Evolutionary conservation across 768 basidiomycete species (phyloP), one percentile per base, ranked within the genome.

Genomic region (Macrolepiota fuliginosa): DNA sequence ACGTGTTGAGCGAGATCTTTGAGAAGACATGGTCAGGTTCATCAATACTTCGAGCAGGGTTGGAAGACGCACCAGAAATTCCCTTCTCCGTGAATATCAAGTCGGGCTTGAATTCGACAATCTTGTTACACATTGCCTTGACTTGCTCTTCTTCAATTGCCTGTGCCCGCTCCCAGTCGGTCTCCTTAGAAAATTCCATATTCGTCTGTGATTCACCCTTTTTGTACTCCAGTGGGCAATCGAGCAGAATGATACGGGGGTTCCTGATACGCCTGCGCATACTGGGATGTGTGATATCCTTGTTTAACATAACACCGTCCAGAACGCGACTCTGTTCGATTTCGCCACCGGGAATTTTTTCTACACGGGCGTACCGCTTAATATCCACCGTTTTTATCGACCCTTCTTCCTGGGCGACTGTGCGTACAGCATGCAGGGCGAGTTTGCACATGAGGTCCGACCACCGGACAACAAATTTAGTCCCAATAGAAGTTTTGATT

Each of bases 131-230:
- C 76, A 96, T 83, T 22, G 79, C 70, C 79, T 95, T 94, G 68
- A 98, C 89, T 73, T 98, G 96, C 75, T 98, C 94, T 76, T 99
- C 97, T 79, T 98, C 97, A 62, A 98, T 92, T 71, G 91, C 86
- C 74, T 96, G 90, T 25, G 94, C 90, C 51, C 93, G 78, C 56
- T 89, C 87, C 93, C 95, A 99, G 71, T 99, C 96, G 19, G 81
- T 81, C 78, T 96, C 96, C 75, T 93, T 94, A 47, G 88, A 89
- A 66, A 98, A 94, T 77, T 98, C 96, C 83, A 98, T 98, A 73
- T 98, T 97, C 63, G 97, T 98, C 76, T 99, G 97, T 60, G 84
- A 87, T 79, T 98, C 97, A 27, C 96, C 96, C 81, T 98, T 98
- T 79, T 98, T 99, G 79, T 99, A 98, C 78, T 98, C 96, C 60